phyloP scores from a whole-genome alignment of 129 eudicot genomes.

The Dittrichia graveolens region DNA sequence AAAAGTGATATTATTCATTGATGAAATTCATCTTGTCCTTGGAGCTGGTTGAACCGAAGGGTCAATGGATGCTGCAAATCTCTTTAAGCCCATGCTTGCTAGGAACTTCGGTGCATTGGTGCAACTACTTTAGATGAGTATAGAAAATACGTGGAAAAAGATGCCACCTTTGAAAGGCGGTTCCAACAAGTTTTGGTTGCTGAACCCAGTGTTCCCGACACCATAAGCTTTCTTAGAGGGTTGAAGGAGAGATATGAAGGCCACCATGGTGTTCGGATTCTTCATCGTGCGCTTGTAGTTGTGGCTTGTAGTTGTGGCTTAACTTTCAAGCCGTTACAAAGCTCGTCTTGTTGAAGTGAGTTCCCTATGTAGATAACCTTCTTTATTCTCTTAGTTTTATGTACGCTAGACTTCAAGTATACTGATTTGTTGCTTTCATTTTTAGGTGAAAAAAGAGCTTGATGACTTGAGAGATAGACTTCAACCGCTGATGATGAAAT shows the following conservation, averaged over 20 bases:
- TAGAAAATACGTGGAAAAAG: conserved; percentile 90
- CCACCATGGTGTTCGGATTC: conserved; percentile 96
- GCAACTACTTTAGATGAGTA: conserved; percentile 94
- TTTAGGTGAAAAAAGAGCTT: conserved; percentile 66
- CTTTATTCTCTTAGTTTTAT: background rate
- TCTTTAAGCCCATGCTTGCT: conserved; percentile 96
- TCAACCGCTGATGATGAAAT: conserved; percentile 85
- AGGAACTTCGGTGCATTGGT: conserved; percentile 88
- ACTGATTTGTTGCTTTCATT: background rate
- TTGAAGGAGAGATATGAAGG: conserved; percentile 94
- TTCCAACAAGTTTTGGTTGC: conserved; percentile 97
- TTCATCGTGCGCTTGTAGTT: conserved; percentile 84
- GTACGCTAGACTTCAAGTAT: no score
- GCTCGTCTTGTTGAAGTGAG: conserved; percentile 87
- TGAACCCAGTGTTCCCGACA: conserved; percentile 85
- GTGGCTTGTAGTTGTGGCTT: no score
- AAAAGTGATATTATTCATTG: conserved; percentile 84
- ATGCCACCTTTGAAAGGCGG: conserved; percentile 95
- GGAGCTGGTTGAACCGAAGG: conserved; percentile 95
- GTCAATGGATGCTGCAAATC: conserved; percentile 95
- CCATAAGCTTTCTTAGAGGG: conserved; percentile 82
- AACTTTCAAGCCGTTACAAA: conserved; percentile 76
- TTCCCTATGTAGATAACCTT: background rate
- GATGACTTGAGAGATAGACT: conserved; percentile 83
- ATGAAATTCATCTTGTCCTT: conserved; percentile 84